phyloP scores from a whole-genome alignment of 1,139 yeast species.

The Yamadazyma membranifaciens region DNA sequence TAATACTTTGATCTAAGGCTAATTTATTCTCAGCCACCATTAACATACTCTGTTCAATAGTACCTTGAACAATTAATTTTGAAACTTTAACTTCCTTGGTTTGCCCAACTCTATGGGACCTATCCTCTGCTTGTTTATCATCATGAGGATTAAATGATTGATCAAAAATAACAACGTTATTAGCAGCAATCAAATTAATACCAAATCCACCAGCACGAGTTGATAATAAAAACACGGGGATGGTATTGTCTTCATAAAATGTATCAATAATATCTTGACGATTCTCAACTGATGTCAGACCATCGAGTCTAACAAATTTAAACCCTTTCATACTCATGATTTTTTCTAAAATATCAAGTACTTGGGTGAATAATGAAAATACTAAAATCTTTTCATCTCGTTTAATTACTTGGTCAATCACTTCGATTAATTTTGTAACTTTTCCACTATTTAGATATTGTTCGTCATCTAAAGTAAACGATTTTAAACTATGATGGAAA shows the following conservation, averaged over 20 bases:
- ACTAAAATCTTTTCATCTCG: conserved; percentile 79
- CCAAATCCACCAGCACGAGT: conserved; percentile 99
- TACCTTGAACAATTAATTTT: conserved; percentile 67
- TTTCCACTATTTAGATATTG: conserved; percentile 80
- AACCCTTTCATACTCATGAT: conserved; percentile 65
- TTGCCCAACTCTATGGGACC: conserved; percentile 98
- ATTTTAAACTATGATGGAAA: conserved; percentile 64
- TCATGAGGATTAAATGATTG: conserved; percentile 97
- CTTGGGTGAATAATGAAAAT: conserved; percentile 90
- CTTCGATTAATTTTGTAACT: conserved; percentile 50
- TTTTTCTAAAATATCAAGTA: conserved; percentile 80
- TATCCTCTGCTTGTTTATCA: conserved; percentile 96
- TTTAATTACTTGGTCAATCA: conserved; percentile 58
- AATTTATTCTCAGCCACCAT: conserved; percentile 87
- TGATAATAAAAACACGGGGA: conserved; percentile 83
- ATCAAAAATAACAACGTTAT: conserved; percentile 86
- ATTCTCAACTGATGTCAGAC: conserved; percentile 88
- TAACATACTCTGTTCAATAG: conserved; percentile 88
- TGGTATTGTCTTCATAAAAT: conserved; percentile 76
- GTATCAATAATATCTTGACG: conserved; percentile 90
- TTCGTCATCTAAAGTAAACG: conserved; percentile 52
- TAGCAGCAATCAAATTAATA: conserved; percentile 93
- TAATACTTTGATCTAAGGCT: conserved; percentile 75
- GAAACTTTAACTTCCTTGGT: conserved; percentile 80
- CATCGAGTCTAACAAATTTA: conserved; percentile 84